Percentiles rank a stretch among this genome's conserved stretches.
Conservation (phyloP, 257 asterid species). For the Capsicum pubescens region DNA sequence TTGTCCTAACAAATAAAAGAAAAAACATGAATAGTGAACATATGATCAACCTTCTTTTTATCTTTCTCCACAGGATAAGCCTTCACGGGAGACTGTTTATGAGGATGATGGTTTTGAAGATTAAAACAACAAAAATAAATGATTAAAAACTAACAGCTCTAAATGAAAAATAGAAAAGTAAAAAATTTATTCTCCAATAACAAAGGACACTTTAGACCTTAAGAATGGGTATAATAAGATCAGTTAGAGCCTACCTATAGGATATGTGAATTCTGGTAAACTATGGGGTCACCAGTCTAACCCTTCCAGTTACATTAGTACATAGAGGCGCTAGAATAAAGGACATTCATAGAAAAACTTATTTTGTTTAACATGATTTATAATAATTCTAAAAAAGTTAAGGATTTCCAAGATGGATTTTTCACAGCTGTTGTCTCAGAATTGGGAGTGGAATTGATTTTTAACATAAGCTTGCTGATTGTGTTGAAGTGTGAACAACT, state of each 20-base stretch:
- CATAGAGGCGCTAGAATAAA: not conserved
- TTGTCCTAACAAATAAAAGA: not conserved
- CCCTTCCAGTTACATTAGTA: not conserved
- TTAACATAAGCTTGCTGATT: no score
- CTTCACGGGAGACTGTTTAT: no score
- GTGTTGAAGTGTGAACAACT: no score
- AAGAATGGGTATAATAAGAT: not conserved
- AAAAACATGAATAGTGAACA: not conserved
- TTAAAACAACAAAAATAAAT: constrained; percentile 16
- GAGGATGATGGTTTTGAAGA: constrained; percentile 31
- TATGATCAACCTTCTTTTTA: not conserved
- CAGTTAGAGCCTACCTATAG: not conserved
- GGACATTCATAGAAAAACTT: not conserved
- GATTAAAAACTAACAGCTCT: not conserved
- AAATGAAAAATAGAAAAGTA: not conserved
- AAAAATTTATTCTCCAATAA: not conserved
- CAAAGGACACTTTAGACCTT: not conserved
- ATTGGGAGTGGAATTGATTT: no score
- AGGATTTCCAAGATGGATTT: no score
- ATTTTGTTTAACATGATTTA: not conserved
- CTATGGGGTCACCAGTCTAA: not conserved
- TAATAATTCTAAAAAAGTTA: not conserved
- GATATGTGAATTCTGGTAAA: not conserved
- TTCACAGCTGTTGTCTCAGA: no score
- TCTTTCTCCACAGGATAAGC: no score